phyloP scores from a whole-genome alignment of 176 grass and related monocot species.

The Rhipidocladum racemiflorum region DNA sequence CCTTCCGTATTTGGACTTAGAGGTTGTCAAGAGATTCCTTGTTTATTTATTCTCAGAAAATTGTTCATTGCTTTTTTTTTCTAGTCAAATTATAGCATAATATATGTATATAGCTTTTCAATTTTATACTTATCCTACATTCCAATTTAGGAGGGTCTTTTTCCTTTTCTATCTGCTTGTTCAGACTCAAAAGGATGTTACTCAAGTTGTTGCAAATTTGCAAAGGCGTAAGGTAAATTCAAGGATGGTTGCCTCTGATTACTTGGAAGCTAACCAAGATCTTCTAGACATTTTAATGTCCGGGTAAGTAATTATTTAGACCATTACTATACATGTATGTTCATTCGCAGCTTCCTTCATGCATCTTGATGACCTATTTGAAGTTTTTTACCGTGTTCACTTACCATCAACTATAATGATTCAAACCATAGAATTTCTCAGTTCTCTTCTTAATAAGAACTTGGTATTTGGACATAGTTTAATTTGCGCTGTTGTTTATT shows the following conservation, averaged over 20 bases:
- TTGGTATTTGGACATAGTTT: background rate
- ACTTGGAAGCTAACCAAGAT: conserved; percentile 46
- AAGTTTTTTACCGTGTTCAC: background rate
- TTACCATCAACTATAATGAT: background rate
- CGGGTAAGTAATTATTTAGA: conserved; percentile 28
- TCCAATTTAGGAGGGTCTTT: background rate
- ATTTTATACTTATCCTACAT: background rate
- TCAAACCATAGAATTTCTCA: background rate
- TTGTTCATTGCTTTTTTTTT: background rate
- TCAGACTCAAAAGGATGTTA: conserved; percentile 47
- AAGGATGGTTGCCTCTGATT: conserved; percentile 41
- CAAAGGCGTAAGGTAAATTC: conserved; percentile 47
- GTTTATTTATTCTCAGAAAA: background rate
- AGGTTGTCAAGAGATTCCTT: conserved; percentile 15
- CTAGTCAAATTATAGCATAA: background rate
- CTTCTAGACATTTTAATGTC: conserved; percentile 40
- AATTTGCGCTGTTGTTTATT: background rate
- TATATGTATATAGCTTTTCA: background rate
- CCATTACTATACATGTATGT: background rate
- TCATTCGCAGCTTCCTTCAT: background rate
- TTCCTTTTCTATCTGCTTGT: background rate
- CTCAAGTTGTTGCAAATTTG: conserved; percentile 51
- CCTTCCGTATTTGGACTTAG: conserved; percentile 43
- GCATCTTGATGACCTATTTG: background rate
- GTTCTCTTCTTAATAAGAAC: background rate